phyloP scores from a whole-genome alignment of 345 rosid genomes.

The Noccaea caerulescens region DNA sequence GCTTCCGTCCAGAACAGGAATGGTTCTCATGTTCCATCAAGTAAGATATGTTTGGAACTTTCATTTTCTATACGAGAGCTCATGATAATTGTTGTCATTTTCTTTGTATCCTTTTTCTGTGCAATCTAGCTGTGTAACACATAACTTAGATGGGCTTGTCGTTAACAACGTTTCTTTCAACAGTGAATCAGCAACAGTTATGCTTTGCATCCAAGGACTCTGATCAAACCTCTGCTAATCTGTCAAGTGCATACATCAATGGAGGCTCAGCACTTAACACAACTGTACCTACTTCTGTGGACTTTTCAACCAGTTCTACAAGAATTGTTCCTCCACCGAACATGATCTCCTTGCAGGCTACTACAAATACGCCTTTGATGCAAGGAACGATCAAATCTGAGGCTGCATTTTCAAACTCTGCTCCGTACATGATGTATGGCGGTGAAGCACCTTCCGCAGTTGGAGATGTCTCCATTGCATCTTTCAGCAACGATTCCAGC shows the following conservation, averaged over 20 bases:
- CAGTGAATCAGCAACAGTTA: constrained; percentile 67
- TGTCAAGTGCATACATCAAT: constrained; percentile 58
- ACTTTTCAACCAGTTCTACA: constrained; percentile 58
- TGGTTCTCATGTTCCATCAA: constrained; percentile 61
- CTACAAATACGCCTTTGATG: constrained; percentile 64
- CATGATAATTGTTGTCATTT: not conserved
- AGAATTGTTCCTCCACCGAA: constrained; percentile 57
- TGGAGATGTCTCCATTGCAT: constrained; percentile 64
- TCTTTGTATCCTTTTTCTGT: not conserved
- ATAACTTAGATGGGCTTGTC: too few species aligned
- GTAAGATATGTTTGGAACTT: constrained; percentile 51
- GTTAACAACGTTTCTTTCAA: not conserved
- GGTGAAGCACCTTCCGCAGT: constrained; percentile 62
- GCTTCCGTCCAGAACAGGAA: constrained; percentile 57
- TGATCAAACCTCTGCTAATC: constrained; percentile 45
- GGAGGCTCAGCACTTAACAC: constrained; percentile 60
- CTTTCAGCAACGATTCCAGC: constrained; percentile 78
- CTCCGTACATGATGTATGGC: constrained; percentile 66
- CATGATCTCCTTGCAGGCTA: constrained; percentile 62
- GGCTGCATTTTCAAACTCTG: constrained; percentile 61
- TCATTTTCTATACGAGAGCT: not conserved
- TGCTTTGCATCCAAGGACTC: constrained; percentile 59
- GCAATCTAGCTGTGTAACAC: not conserved
- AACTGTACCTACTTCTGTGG: constrained; percentile 55
- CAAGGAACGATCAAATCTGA: constrained; percentile 75